phyloP scores from a whole-genome alignment of 176 grass and related monocot genomes.

The Panicum miliaceum region DNA sequence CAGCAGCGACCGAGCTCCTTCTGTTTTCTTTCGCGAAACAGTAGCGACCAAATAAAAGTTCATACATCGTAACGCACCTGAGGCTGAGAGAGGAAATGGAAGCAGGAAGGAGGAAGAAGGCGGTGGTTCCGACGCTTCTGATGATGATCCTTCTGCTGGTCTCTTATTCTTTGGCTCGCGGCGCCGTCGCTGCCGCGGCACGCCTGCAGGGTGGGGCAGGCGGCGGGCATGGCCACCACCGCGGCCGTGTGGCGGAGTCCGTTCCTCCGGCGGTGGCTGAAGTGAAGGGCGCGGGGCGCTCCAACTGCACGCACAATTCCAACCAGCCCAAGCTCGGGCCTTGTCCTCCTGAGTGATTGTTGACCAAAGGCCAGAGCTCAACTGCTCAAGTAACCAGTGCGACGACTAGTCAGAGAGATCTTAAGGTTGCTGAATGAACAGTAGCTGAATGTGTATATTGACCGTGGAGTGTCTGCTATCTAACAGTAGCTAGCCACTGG shows the following conservation, averaged over 20 bases:
- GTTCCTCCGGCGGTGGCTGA: neutral
- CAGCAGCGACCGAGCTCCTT: neutral
- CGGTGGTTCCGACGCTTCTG: neutral
- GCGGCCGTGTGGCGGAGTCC: neutral
- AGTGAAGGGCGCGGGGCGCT: neutral
- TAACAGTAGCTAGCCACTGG: too few species aligned
- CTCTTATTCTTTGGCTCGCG: neutral
- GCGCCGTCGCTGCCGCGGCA: neutral
- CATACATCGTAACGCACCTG: neutral
- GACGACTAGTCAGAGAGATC: too few species aligned
- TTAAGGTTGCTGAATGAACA: too few species aligned
- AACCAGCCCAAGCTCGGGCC: neutral
- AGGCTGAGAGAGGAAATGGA: neutral
- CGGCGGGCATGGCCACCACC: neutral
- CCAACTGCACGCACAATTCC: conserved; percentile 13
- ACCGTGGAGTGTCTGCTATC: too few species aligned
- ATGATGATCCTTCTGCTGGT: neutral
- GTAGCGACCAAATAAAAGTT: too few species aligned
- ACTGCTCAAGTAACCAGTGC: too few species aligned
- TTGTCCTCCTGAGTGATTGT: neutral
- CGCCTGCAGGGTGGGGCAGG: neutral
- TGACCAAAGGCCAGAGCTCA: too few species aligned
- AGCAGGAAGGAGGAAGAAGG: neutral
- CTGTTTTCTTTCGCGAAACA: too few species aligned
- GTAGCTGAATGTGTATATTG: too few species aligned